Percentiles rank a stretch among this genome's conserved stretches.
Conservation (phyloP, 2,329 filamentous ascomycete species). For the Fusarium sp. region DNA sequence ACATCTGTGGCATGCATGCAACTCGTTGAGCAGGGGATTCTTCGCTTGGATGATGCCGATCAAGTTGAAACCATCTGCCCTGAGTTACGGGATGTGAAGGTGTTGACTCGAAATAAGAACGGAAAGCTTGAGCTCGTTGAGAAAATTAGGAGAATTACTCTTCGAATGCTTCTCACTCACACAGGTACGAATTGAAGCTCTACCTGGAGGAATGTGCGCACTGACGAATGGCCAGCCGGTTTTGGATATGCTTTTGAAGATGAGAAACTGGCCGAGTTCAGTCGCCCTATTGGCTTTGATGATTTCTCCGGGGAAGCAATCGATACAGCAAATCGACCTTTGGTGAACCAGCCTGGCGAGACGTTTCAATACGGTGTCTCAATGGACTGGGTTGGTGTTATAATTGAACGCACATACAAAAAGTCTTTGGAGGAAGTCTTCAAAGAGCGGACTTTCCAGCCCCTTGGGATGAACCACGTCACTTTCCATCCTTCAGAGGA, state of each 20-base stretch:
- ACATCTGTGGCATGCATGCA: background rate
- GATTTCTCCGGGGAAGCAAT: background rate
- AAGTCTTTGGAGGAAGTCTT: background rate
- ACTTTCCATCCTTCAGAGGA: background rate
- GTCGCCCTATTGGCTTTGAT: background rate
- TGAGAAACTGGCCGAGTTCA: background rate
- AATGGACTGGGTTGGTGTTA: background rate
- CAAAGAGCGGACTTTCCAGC: fast-evolving
- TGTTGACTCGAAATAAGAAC: background rate
- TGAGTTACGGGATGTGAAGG: background rate
- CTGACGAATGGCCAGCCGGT: background rate
- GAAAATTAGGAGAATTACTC: background rate
- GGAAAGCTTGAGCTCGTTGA: background rate
- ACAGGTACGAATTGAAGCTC: fast-evolving
- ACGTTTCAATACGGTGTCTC: background rate
- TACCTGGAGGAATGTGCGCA: fast-evolving
- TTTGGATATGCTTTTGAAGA: background rate
- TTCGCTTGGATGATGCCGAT: background rate
- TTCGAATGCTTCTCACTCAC: background rate
- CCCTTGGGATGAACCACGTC: fast-evolving
- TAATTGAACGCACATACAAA: background rate
- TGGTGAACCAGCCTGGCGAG: background rate
- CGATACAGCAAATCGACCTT: background rate
- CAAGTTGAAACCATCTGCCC: background rate
- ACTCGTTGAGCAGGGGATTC: background rate